phyloP scores from a whole-genome alignment of 495 filamentous ascomycete species.

The Xylaria sp. region DNA sequence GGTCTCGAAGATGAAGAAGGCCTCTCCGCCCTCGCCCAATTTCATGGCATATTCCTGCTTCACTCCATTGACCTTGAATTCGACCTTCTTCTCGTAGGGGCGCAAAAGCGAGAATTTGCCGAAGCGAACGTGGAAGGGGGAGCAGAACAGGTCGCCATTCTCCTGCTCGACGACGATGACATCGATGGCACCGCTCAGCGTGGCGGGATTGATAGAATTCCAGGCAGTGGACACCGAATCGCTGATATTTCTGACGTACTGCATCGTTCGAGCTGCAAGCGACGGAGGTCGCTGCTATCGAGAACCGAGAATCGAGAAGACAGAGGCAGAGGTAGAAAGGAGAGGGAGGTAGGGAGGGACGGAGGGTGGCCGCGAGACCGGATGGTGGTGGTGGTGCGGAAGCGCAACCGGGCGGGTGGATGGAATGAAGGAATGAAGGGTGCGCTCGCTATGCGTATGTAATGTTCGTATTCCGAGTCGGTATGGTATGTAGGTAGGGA shows the following conservation, averaged over 20 bases:
- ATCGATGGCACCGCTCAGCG: slow-evolving; percentile 95
- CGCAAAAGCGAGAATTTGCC: slow-evolving; percentile 97
- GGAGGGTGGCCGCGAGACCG: neutral
- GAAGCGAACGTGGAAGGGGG: slow-evolving; percentile 98
- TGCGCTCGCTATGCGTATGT: slow-evolving; percentile 11
- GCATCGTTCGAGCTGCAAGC: slow-evolving; percentile 63
- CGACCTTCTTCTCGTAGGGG: slow-evolving; percentile 98
- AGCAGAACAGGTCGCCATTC: slow-evolving; percentile 86
- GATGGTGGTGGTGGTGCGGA: neutral
- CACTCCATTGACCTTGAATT: slow-evolving; percentile 91
- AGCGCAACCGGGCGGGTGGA: neutral
- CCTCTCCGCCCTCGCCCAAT: slow-evolving; percentile 94
- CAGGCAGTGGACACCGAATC: slow-evolving; percentile 97
- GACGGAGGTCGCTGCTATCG: neutral
- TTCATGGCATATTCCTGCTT: slow-evolving; percentile 98
- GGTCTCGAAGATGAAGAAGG: slow-evolving; percentile 98
- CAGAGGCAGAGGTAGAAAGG: neutral
- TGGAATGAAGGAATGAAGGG: slow-evolving; percentile 3
- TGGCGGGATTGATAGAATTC: slow-evolving; percentile 99
- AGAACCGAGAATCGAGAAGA: slow-evolving; percentile 5
- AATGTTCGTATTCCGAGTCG: neutral
- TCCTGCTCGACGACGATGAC: slow-evolving; percentile 98
- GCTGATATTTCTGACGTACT: slow-evolving; percentile 96
- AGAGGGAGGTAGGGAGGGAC: neutral
- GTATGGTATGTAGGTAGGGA: too few species aligned